A percentile compares a stretch with the other conserved stretches of the same genome.
These are phyloP conservation scores for Botryotinia convoluta DNA, from an alignment of 2,329 filamentous ascomycete species.

Conservation along the genomic window DNA sequence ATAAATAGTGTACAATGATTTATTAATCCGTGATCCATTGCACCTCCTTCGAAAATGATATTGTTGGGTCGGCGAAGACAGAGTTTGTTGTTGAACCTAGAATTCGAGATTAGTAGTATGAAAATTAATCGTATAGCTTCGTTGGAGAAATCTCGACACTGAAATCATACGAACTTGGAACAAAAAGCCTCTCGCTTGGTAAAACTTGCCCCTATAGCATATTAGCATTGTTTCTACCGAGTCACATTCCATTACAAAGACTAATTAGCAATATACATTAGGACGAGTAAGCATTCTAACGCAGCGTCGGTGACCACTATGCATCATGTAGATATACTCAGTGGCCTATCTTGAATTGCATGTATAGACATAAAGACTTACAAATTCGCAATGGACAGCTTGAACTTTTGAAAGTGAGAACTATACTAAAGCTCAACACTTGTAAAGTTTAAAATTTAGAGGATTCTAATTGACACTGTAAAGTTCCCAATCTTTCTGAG, in stretches of 20 bases:
- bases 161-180: background rate
- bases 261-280: background rate
- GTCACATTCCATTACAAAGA: background rate
- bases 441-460: accelerated
- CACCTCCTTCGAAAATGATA: background rate
- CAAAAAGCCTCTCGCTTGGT: background rate
- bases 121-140: background rate
- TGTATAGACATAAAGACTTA: background rate
- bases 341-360: background rate
- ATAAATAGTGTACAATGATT: background rate
- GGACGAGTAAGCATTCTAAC: background rate
- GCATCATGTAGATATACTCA: background rate
- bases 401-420: too few species aligned
- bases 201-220: background rate
- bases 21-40: background rate
- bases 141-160: background rate
- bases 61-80: too few species aligned
- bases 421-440: background rate
- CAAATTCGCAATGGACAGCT: background rate
- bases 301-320: background rate
- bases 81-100: background rate
- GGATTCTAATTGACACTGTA: accelerated
- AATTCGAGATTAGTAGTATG: background rate
- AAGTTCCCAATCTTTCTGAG: background rate
- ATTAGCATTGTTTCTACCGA: background rate